Evolutionary conservation across 441 rosid genomes (phyloP), one percentile per base, ranked within the genome.

Genomic region (Erodium texanum): DNA sequence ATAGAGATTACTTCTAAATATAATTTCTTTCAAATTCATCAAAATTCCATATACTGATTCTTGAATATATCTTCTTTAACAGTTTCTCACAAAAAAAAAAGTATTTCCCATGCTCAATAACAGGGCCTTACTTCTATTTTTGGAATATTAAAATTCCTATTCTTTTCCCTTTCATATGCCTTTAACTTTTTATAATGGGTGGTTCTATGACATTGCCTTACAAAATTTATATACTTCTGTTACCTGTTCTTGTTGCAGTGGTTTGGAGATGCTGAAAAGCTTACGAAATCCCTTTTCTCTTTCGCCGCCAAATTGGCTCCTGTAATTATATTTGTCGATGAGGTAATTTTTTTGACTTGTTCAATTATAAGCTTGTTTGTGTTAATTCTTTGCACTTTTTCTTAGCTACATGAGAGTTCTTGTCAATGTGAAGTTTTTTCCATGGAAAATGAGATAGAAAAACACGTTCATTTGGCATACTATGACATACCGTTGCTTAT

Each of bases 191-290:
- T n/a, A n/a, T n/a, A n/a, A n/a, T n/a, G n/a, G n/a, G n/a, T n/a
- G n/a, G n/a, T n/a, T n/a, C n/a, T n/a, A n/a, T n/a, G n/a, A n/a
- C n/a, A n/a, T n/a, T n/a, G n/a, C n/a, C n/a, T 7, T 9, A 12
- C 4, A 12, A 36, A 71, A 32, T 65, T 58, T 64, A 59, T 50
- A 59, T 20, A 43, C 58, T 66, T 68, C 34, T 14, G 14, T 19
- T 65, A 43, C 69, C 63, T 65, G 34, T 65, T 77, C 68, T 66
- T 34, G 38, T 74, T 67, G 59, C 80, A 92, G 99, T 94, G 99
- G 99, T 92, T 89, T 77, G 99, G 99, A 82, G 99, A 94, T 71
- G 97, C 99, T 58, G 97, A 92, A 78, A 94, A 94, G 84, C 96
- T 92, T 69, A 94, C 99, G 7, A 89, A 87, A 78, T 97, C 97